A percentile compares a stretch with the other conserved stretches of the same genome.
Conservation (phyloP, 345 rosid genomes). For the Eucalyptus marginata region DNA sequence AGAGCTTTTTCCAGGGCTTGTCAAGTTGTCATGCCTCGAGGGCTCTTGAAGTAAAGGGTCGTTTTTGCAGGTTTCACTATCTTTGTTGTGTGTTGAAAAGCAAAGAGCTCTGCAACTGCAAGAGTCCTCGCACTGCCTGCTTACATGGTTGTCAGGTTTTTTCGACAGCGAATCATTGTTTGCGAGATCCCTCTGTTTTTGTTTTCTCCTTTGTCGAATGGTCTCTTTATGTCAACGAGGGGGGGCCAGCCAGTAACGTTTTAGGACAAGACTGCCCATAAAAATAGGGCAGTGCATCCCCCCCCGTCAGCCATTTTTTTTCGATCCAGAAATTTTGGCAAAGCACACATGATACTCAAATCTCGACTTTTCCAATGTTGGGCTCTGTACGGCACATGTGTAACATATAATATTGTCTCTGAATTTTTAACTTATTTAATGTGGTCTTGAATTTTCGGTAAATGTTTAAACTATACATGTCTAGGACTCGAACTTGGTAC, state of each 20-base stretch:
- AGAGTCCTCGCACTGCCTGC: neutral
- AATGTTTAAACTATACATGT: accelerated
- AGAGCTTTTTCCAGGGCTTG: neutral
- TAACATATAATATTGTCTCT: too few relatives aligned
- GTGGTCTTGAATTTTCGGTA: accelerated
- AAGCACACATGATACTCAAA: neutral
- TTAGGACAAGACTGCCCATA: neutral
- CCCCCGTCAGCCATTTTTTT: neutral
- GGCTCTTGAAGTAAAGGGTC: neutral
- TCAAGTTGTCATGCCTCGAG: neutral
- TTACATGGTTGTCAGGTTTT: neutral
- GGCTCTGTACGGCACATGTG: neutral
- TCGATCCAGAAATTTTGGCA: neutral
- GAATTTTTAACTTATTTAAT: too few relatives aligned
- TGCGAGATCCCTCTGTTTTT: neutral
- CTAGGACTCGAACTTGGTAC: accelerated
- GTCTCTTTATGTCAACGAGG: neutral
- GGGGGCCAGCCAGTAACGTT: neutral
- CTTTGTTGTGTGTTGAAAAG: neutral
- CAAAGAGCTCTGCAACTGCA: neutral
- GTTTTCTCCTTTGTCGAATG: neutral
- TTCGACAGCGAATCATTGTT: neutral
- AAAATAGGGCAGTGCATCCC: neutral
- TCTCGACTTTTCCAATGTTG: neutral
- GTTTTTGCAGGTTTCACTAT: neutral